phyloP scores from a whole-genome alignment of 2,329 filamentous ascomycete species.

The Alternaria longipes region DNA sequence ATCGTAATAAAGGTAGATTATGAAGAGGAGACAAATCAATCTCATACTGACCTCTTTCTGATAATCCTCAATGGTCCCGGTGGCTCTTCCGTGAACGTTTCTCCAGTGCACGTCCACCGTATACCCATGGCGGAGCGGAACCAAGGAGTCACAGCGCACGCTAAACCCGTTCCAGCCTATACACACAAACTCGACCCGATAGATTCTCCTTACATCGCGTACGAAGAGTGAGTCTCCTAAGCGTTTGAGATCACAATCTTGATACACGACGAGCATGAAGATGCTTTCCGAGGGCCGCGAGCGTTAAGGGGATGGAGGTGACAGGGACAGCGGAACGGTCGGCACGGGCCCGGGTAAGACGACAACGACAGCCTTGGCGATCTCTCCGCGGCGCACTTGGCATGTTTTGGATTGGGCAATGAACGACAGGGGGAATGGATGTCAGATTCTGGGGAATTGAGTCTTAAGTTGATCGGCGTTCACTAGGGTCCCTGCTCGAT shows the following conservation, averaged over 20 bases:
- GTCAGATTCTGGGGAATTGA: background rate
- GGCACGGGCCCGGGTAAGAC: background rate
- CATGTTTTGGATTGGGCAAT: background rate
- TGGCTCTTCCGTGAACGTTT: background rate
- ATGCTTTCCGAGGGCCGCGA: background rate
- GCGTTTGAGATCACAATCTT: background rate
- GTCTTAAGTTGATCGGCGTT: background rate
- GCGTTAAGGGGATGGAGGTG: background rate
- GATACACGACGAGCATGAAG: background rate
- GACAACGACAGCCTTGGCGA: conserved; percentile 6
- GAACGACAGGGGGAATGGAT: no score
- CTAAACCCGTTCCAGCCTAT: background rate
- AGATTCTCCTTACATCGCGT: background rate
- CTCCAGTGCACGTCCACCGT: background rate
- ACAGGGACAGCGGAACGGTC: conserved; percentile 5
- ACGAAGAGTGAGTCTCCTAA: background rate
- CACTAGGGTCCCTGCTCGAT: background rate
- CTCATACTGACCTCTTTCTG: background rate
- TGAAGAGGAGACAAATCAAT: no score
- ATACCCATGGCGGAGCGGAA: background rate
- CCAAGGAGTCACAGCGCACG: background rate
- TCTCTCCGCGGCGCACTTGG: conserved; percentile 1
- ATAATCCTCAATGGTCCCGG: background rate
- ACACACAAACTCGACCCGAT: background rate
- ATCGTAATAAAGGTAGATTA: no score